Percentiles rank a stretch among this genome's conserved stretches.
Conservation (phyloP, 148 eudicot genomes). For the Mesembryanthemum crystallinum region DNA sequence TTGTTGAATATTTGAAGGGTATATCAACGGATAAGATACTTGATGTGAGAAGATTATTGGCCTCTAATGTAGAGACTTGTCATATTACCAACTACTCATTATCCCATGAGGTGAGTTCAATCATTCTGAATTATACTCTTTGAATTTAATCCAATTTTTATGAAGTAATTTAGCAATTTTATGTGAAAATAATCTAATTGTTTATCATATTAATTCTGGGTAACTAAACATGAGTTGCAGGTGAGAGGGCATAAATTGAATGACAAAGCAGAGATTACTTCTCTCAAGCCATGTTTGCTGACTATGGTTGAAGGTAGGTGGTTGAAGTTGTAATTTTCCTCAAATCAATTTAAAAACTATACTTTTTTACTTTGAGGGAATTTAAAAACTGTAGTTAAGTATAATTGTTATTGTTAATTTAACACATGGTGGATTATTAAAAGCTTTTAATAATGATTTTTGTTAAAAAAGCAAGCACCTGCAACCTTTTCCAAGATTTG, state of each 20-base stretch:
- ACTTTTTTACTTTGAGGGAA: too few relatives aligned
- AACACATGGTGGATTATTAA: conserved; percentile 9
- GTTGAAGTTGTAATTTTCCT: neutral
- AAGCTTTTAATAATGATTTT: too few relatives aligned
- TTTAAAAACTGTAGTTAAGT: too few relatives aligned
- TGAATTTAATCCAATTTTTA: too few relatives aligned
- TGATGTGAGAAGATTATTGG: conserved; percentile 77
- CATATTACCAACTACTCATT: conserved; percentile 83
- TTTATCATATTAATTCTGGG: neutral
- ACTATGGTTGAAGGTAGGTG: conserved; percentile 97
- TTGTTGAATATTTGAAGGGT: conserved; percentile 46
- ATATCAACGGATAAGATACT: conserved; percentile 88
- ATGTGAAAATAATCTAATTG: neutral
- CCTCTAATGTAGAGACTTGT: conserved; percentile 83
- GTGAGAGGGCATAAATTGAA: conserved; percentile 68
- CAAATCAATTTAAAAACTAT: too few relatives aligned
- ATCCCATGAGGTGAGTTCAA: conserved; percentile 78
- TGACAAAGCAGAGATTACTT: conserved; percentile 70
- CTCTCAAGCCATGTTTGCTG: conserved; percentile 76
- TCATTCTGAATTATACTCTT: too few relatives aligned
- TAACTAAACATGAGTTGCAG: conserved; percentile 30
- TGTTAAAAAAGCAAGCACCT: too few relatives aligned
- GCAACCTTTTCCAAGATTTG: neutral
- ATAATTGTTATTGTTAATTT: too few relatives aligned
- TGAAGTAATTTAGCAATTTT: neutral